Base-by-base conservation (phyloP, 306 rosid species). In the Cucumis hystrix region DNA sequence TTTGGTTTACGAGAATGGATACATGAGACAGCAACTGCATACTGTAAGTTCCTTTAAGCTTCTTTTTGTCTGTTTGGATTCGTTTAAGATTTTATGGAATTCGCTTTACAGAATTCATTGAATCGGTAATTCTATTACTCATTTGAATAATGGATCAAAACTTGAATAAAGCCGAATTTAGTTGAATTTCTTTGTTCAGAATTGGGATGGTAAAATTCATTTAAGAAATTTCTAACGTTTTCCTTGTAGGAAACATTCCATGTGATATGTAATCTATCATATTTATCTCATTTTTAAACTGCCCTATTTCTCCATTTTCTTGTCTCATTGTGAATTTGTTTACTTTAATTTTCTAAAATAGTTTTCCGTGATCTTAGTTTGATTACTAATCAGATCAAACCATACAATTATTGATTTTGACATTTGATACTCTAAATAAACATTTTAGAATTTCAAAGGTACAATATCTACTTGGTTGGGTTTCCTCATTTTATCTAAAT, bases 1-100 rank as follows among this genome's bases (percentile, higher is more conserved):
- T 13, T 78, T 94, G 83, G 98, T 94, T 6, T 94, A 94, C 33
- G 95, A 94, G 59, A 94, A 94, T 63, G 97, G 97, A 39, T 94
- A 80, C 52, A 91, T 94, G 97, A 85, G 80, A 55, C 85, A 83
- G 20, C 97, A 94, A 77, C 83, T 91, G 71, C 96, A 89, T 0
- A 94, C 86, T 80, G 98, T 94, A 77, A 86, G 28, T 71, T 71
- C 76, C 59, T 15, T 39, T 18, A 67, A 67, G 74, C 55, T 67
- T 7, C 9, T 60, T 41, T 30, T 13, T 69, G 35, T 70, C 39
- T 45, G 39, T 21, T 70, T 70, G 39, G 37, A 45, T 13, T 8
- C 58, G 9, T 21, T 70, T 70, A 25, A 41, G 21, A 5, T 6
- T 68, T 41, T 20, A 68, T 68, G 55, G 35, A 68, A 41, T 68